Evolutionary conservation across 495 filamentous ascomycete genomes (phyloP).

Genomic region (Paragyromitra xinjiangensis): DNA sequence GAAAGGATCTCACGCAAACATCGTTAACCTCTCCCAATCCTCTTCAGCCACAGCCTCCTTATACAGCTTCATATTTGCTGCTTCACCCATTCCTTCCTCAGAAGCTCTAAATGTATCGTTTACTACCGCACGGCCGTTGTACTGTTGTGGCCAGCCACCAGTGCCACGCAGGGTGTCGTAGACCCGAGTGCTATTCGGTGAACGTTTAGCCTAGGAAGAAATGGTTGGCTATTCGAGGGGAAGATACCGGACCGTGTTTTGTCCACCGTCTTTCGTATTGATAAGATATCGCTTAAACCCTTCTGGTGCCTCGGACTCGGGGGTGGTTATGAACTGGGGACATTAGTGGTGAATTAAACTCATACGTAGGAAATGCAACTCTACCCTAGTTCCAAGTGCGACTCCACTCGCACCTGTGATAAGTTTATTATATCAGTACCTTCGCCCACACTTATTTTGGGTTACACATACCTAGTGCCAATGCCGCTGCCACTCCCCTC

Average conservation of each 20-base stretch:
- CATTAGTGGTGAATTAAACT: background rate
- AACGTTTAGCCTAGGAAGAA: background rate
- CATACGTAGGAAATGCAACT: slow-evolving; percentile 39
- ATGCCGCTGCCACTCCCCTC: slow-evolving; percentile 69
- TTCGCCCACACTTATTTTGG: background rate
- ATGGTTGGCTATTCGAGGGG: background rate
- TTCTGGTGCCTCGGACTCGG: slow-evolving; percentile 68
- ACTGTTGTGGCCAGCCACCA: slow-evolving; percentile 71
- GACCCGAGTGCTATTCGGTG: slow-evolving; percentile 63
- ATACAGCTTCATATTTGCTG: slow-evolving; percentile 69
- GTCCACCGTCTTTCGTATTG: slow-evolving; percentile 69
- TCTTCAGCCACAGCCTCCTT: slow-evolving; percentile 65
- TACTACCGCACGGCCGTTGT: slow-evolving; percentile 69
- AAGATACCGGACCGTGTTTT: slow-evolving; percentile 65
- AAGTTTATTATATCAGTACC: background rate
- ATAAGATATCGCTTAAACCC: slow-evolving; percentile 72
- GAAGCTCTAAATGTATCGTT: slow-evolving; percentile 71
- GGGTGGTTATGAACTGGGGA: slow-evolving; percentile 65
- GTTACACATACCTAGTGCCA: slow-evolving; percentile 63
- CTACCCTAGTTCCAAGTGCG: slow-evolving; percentile 72
- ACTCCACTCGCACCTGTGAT: slow-evolving; percentile 68
- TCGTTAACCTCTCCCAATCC: slow-evolving; percentile 70
- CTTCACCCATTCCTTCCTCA: slow-evolving; percentile 65
- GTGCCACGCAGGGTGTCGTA: slow-evolving; percentile 78
- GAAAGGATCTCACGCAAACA: slow-evolving; percentile 66